Evolutionary conservation across 2,329 filamentous ascomycete species (phyloP), one percentile per base, ranked within the genome.

Genomic region (Emmonsiellopsis sp.): DNA sequence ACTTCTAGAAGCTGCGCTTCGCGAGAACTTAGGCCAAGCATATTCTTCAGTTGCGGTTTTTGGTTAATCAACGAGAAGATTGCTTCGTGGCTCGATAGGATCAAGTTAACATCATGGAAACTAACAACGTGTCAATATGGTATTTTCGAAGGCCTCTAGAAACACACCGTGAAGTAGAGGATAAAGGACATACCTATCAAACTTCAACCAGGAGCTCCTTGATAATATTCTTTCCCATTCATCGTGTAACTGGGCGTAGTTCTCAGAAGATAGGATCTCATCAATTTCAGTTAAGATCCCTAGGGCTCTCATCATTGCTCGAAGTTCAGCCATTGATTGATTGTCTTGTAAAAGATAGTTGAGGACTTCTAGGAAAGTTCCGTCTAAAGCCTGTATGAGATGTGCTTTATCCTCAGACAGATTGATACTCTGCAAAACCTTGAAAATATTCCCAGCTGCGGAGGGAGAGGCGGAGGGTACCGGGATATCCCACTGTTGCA

Each of bases 401-500:
- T 77, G 70, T 2, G 65, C 55, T 10, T 81, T 65, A 48, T 83
- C 80, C 8, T 77, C 74, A 2, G 85, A 83, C 57, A 83, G 83
- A 62, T 88, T 81, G 56, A 96, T 77, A 21, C 83, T 82, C 65
- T 95, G 89, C 55, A 94, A 90, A 0, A 84, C 83, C 61, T 85
- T 86, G 71, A 94, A 96, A 0, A 92, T 74, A 1, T 82, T 84
- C 2, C 85, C 83, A 1, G 84, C 77, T 53, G 85, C 81, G 33
- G 81, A 84, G 10, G 78, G 74, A 48, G 78, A 80, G 2, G 77
- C 72, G 6, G 77, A 74, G 0, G 90, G 87, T 0, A 84, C 83
- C 11, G 88, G 87, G 17, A 97, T 77, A 65, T 96, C 91, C 93
- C 93, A 98, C 62, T 92, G 86, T 60, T 93, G 90, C 13, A 97